A percentile compares a stretch with the other conserved stretches of the same genome.
phyloP scores from a whole-genome alignment of 768 basidiomycete genomes.

The Filobasidium floriforme region DNA sequence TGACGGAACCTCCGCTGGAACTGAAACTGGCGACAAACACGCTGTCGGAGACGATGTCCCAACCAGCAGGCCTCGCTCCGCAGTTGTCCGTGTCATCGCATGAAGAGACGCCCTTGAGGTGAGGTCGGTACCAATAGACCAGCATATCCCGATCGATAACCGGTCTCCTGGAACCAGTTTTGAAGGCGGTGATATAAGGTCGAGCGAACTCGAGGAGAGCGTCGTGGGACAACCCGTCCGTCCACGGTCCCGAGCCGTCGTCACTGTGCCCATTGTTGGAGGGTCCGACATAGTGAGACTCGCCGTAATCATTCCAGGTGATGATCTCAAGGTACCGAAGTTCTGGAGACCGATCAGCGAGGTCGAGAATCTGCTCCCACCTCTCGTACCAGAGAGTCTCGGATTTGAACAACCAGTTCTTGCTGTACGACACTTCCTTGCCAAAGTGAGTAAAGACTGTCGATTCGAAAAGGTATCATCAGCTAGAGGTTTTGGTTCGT shows the following conservation, averaged over 20 bases:
- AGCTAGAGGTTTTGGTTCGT: background rate
- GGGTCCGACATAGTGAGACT: conserved; percentile 43
- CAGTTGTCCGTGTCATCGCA: conserved; percentile 43
- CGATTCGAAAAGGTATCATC: background rate
- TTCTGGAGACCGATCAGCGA: conserved; percentile 23
- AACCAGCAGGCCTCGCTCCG: conserved; percentile 37
- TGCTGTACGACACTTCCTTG: conserved; percentile 37
- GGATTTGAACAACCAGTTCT: conserved; percentile 44
- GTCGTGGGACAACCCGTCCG: conserved; percentile 38
- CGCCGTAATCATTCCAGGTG: conserved; percentile 30
- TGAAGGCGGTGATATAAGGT: conserved; percentile 44
- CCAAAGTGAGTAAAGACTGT: conserved; percentile 42
- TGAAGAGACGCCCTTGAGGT: conserved; percentile 30
- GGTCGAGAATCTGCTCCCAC: conserved; percentile 39
- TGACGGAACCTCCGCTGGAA: conserved; percentile 32
- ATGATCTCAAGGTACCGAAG: conserved; percentile 36
- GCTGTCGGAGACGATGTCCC: conserved; percentile 35
- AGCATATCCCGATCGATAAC: conserved; percentile 38
- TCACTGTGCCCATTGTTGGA: conserved; percentile 38
- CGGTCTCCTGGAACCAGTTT: conserved; percentile 29
- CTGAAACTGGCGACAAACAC: conserved; percentile 43
- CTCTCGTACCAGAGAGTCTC: conserved; percentile 40
- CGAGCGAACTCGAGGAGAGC: conserved; percentile 40
- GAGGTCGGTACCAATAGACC: conserved; percentile 43
- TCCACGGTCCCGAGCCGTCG: conserved; percentile 41